These are phyloP conservation scores for Phoma herbarum DNA, from an alignment of 2,329 filamentous ascomycete genomes.

Conservation along the genomic window DNA sequence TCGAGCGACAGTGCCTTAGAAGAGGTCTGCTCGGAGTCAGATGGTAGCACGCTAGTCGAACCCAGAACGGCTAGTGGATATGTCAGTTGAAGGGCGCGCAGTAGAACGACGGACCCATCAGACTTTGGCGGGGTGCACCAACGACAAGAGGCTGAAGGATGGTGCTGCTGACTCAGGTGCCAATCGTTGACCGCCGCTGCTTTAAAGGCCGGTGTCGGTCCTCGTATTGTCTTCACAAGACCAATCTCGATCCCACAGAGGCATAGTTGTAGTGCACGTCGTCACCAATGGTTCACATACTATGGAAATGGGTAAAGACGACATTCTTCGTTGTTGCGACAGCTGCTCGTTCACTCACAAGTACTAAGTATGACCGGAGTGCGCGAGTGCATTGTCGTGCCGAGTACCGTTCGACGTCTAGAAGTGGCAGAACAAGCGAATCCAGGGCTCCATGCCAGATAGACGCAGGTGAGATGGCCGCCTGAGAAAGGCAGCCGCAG, in stretches of 20 bases:
- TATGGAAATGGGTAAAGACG: background rate
- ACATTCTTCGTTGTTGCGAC: background rate
- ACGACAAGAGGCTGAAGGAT: slow-evolving; percentile 4
- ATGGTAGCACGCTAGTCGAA: slow-evolving; percentile 15
- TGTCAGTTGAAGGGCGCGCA: slow-evolving; percentile 23
- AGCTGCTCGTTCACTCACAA: background rate
- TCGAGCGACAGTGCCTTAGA: slow-evolving; percentile 18
- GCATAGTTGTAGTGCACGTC: background rate
- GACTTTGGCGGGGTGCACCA: slow-evolving; percentile 16
- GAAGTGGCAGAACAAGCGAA: slow-evolving; percentile 4
- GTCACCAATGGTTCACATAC: background rate
- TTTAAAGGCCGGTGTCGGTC: background rate
- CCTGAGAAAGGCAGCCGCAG: slow-evolving; percentile 4
- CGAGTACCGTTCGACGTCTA: slow-evolving; percentile 2
- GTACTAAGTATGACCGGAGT: background rate
- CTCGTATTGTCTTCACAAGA: background rate
- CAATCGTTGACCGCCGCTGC: background rate
- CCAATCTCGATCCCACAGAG: background rate
- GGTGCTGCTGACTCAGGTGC: slow-evolving; percentile 10
- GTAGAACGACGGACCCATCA: slow-evolving; percentile 12
- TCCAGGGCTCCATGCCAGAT: slow-evolving; percentile 5
- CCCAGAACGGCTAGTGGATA: slow-evolving; percentile 10
- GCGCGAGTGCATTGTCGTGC: background rate
- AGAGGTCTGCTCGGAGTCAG: slow-evolving; percentile 22
- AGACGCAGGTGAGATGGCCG: slow-evolving; percentile 2